Evolutionary conservation across 768 basidiomycete species (phyloP).

Genomic region (Hericium alpestre): DNA sequence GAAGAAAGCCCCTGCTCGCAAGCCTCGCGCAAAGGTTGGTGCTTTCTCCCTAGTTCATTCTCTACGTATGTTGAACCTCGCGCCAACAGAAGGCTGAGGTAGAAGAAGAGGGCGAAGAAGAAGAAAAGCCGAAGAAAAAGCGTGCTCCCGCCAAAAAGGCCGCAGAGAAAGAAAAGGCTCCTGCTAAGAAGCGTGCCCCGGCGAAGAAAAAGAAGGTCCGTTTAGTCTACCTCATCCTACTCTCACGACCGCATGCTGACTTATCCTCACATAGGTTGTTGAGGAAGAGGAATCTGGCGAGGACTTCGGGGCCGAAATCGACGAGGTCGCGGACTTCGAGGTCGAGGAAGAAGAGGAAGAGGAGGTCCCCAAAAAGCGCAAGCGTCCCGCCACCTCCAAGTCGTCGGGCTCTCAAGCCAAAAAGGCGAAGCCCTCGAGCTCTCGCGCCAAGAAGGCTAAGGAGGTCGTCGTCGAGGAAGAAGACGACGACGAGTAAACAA

Average conservation of each 20-base stretch:
- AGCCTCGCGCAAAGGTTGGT: conserved; percentile 23
- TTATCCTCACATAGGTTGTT: conserved; percentile 6
- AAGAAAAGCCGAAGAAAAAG: not conserved
- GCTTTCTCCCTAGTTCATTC: conserved; percentile 1
- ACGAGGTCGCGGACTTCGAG: conserved; percentile 34
- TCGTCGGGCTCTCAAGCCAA: conserved; percentile 22
- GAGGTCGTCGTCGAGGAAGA: conserved; percentile 36
- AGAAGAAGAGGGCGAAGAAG: conserved; percentile 29
- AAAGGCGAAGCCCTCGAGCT: conserved; percentile 19
- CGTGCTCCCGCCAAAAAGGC: conserved; percentile 34
- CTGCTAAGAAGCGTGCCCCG: conserved; percentile 32
- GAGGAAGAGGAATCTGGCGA: conserved; percentile 35
- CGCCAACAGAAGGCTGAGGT: conserved; percentile 9
- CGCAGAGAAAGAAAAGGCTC: conserved; percentile 31
- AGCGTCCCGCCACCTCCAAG: conserved; percentile 17
- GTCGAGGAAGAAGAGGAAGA: conserved; percentile 34
- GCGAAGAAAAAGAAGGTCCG: conserved; percentile 27
- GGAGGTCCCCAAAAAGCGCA: conserved; percentile 51
- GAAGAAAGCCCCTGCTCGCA: conserved; percentile 29
- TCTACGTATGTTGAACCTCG: too few relatives aligned
- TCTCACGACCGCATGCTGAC: not conserved
- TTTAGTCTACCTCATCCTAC: not conserved
- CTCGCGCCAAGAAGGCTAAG: conserved; percentile 32
- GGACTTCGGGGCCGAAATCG: conserved; percentile 35
- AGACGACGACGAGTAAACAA: conserved; percentile 16